Percentiles rank a stretch among this genome's conserved stretches.
These are phyloP conservation scores for Mortierella sp. DNA, from an alignment of 371 early-diverging fungal species.

Conservation along the genomic window DNA sequence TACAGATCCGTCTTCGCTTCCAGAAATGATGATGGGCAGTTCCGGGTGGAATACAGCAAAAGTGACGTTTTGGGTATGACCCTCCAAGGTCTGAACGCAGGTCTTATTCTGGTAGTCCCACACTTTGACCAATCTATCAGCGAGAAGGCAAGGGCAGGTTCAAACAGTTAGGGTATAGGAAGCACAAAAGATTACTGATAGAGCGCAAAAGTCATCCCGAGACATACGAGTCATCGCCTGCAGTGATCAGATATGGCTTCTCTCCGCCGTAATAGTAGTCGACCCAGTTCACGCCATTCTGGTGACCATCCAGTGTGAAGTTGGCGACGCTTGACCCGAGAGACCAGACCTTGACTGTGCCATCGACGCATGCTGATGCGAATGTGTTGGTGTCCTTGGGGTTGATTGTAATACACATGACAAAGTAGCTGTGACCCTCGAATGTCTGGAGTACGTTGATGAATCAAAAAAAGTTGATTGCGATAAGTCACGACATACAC, in stretches of 20 bases:
- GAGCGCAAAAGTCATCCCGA: too few relatives aligned
- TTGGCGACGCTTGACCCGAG: slow-evolving; percentile 87
- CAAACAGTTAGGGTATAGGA: too few relatives aligned
- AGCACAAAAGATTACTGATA: too few relatives aligned
- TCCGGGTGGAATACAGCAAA: slow-evolving; percentile 97
- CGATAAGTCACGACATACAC: too few relatives aligned
- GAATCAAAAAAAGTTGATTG: too few relatives aligned
- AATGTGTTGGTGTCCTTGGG: slow-evolving; percentile 98
- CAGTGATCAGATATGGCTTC: slow-evolving; percentile 94
- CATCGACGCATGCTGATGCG: slow-evolving; percentile 94
- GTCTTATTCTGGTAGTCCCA: slow-evolving; percentile 99
- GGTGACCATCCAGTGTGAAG: slow-evolving; percentile 95
- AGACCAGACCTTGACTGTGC: slow-evolving; percentile 94
- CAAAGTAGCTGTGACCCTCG: slow-evolving; percentile 98
- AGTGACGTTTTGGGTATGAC: slow-evolving; percentile 98
- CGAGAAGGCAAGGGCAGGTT: too few relatives aligned
- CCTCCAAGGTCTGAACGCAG: slow-evolving; percentile 97
- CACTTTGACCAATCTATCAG: slow-evolving; percentile 82
- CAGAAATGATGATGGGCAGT: slow-evolving; percentile 96
- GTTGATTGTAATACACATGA: slow-evolving; percentile 97
- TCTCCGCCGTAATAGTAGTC: slow-evolving; percentile 97
- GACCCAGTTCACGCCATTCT: slow-evolving; percentile 95
- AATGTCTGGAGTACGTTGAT: slow-evolving; percentile 68
- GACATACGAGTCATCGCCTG: slow-evolving; percentile 88
- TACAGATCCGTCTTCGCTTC: slow-evolving; percentile 97